Evolutionary conservation across 2,329 filamentous ascomycete species (phyloP).

Genomic region (Colletotrichum limetticola): DNA sequence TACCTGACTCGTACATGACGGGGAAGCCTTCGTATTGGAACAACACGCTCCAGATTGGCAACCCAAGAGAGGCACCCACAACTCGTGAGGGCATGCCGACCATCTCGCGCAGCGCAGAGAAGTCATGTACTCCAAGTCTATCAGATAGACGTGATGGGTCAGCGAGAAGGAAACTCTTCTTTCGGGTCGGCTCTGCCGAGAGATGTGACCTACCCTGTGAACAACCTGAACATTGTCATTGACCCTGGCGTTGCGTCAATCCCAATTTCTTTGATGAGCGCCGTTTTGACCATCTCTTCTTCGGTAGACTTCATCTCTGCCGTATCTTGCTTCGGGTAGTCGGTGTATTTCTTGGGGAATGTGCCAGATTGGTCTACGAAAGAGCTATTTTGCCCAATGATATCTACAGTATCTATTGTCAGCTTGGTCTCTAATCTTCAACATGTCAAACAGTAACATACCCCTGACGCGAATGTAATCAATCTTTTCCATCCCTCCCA

Average conservation of each 20-base stretch:
- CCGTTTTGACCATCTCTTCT: background rate
- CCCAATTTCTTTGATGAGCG: background rate
- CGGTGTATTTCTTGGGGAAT: background rate
- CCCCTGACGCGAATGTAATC: background rate
- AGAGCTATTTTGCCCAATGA: background rate
- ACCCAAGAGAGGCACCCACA: constrained; percentile 45
- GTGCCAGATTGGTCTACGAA: background rate
- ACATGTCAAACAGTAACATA: background rate
- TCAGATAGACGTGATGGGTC: constrained; percentile 51
- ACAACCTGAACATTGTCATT: background rate
- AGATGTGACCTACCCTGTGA: background rate
- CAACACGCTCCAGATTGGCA: constrained; percentile 48
- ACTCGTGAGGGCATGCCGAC: constrained; percentile 53
- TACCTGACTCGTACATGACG: constrained; percentile 66
- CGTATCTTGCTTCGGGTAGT: background rate
- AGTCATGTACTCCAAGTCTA: constrained; percentile 60
- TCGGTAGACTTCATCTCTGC: background rate
- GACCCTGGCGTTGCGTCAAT: background rate
- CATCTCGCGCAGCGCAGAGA: constrained; percentile 61
- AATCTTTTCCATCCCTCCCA: background rate
- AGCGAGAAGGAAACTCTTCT: background rate
- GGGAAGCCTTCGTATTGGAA: constrained; percentile 59
- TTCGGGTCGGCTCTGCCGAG: too few species aligned
- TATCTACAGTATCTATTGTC: background rate
- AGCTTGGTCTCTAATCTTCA: background rate